Evolutionary conservation across 164 flowering plant genomes (phyloP).

Genomic region (Taxillus chinensis): DNA sequence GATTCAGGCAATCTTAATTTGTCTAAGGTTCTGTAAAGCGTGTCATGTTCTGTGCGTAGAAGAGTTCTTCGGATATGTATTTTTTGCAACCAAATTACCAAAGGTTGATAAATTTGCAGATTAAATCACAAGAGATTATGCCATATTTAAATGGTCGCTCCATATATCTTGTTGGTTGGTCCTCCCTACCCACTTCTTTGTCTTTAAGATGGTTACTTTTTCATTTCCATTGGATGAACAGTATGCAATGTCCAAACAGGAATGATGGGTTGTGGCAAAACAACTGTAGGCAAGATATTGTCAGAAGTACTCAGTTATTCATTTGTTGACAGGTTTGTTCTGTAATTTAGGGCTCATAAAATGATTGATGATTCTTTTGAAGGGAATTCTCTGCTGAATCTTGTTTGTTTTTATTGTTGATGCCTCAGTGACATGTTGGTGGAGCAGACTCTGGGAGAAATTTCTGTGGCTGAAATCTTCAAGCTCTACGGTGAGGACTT

Average conservation of each 20-base stretch:
- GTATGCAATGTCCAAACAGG: constrained; percentile 32
- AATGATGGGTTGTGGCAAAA: constrained; percentile 99
- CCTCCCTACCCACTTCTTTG: constrained; percentile 6
- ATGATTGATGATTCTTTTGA: not conserved
- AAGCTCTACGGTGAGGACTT: constrained; percentile 31
- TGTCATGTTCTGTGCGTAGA: not conserved
- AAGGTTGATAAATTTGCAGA: constrained; percentile 2
- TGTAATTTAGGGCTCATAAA: not conserved
- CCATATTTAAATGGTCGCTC: constrained; percentile 67
- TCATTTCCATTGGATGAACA: constrained; percentile 1
- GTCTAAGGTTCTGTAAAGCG: not conserved
- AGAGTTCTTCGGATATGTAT: not conserved
- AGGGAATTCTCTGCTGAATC: not conserved
- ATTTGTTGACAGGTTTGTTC: constrained; percentile 73
- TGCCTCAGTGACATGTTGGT: constrained; percentile 31
- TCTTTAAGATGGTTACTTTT: not conserved
- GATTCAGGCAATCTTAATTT: not conserved
- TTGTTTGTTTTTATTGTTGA: not conserved
- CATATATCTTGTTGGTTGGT: constrained; percentile 93
- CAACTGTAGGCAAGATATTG: constrained; percentile 82
- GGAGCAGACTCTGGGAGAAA: constrained; percentile 23
- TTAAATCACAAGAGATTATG: constrained; percentile 53
- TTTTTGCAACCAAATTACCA: not conserved
- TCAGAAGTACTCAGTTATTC: constrained; percentile 72
- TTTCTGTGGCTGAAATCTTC: constrained; percentile 37